These are phyloP conservation scores for Cutaneotrichosporon curvatum DNA, from an alignment of 1,284 basidiomycete species.

Conservation along the genomic window DNA sequence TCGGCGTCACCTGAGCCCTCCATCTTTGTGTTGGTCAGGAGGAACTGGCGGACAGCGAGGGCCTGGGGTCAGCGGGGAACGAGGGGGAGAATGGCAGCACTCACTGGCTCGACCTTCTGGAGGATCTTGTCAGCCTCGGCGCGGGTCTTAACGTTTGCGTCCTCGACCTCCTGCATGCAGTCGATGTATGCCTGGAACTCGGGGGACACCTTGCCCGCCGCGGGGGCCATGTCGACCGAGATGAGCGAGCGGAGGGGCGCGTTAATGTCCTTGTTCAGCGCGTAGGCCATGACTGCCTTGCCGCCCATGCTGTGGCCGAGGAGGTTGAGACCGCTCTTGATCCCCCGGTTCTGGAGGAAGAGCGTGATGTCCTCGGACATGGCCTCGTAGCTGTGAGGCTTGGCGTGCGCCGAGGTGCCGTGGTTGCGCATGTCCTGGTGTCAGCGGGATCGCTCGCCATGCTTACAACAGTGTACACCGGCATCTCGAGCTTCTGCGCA, in stretches of 20 bases:
- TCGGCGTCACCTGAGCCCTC: constrained; percentile 10
- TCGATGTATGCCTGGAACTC: constrained; percentile 50
- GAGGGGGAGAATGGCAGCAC: constrained; percentile 10
- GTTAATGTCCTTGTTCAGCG: constrained; percentile 45
- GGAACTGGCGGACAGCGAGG: constrained; percentile 51
- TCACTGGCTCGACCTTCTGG: constrained; percentile 46
- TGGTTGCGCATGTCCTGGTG: constrained; percentile 53
- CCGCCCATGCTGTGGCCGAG: constrained; percentile 56
- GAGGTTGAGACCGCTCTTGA: constrained; percentile 46
- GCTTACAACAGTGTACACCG: constrained; percentile 52
- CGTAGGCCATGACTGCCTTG: constrained; percentile 52
- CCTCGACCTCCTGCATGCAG: constrained; percentile 50
- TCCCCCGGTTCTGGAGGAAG: constrained; percentile 45
- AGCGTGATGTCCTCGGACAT: constrained; percentile 47
- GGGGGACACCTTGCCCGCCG: constrained; percentile 49
- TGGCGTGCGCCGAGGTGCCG: constrained; percentile 50
- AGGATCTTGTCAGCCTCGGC: constrained; percentile 52
- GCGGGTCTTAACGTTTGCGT: constrained; percentile 44
- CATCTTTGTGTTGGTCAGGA: constrained; percentile 51
- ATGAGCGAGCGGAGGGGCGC: constrained; percentile 46
- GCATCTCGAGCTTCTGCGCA: constrained; percentile 47
- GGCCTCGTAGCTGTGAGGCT: constrained; percentile 48
- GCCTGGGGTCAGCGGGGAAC: constrained; percentile 26
- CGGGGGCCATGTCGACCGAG: constrained; percentile 53
- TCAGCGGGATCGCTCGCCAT: too few relatives aligned